Evolutionary conservation across 805 yeast genomes (phyloP).

Genomic region (Tetrapisispora fleetii): DNA sequence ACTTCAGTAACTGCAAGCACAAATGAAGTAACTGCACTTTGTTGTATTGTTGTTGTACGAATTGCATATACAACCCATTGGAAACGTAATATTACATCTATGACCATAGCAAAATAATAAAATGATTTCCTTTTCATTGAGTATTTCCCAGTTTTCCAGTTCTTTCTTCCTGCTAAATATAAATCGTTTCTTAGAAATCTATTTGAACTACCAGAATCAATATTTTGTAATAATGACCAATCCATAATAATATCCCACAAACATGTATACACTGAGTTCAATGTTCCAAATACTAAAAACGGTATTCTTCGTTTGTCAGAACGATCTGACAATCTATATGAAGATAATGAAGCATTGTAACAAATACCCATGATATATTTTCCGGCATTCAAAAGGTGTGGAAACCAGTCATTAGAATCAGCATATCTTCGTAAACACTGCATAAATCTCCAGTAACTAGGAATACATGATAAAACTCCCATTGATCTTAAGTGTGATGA

Average conservation of each 20-base stretch:
- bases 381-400: conserved; percentile 81
- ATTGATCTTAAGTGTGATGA: conserved; percentile 63
- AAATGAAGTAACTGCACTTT: conserved; percentile 80
- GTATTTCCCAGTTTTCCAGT: conserved; percentile 29
- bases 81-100: conserved; percentile 68
- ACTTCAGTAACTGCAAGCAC: conserved; percentile 75
- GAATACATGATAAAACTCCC: conserved; percentile 80
- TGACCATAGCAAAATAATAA: conserved; percentile 66
- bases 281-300: conserved; percentile 62
- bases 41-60: conserved; percentile 68
- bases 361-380: conserved; percentile 62
- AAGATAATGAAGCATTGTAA: conserved; percentile 64
- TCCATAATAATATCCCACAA: conserved; percentile 94
- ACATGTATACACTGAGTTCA: conserved; percentile 61
- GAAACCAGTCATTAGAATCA: conserved; percentile 93
- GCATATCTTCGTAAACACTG: conserved; percentile 87
- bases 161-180: conserved; percentile 40
- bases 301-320: conserved; percentile 35
- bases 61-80: conserved; percentile 89
- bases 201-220: conserved; percentile 33
- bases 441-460: conserved; percentile 80
- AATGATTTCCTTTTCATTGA: conserved; percentile 29
- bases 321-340: conserved; percentile 46
- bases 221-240: conserved; percentile 72
- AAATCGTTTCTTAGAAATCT: conserved; percentile 60